Evolutionary conservation across 495 filamentous ascomycete species (phyloP).

Genomic region (Annulohypoxylon moriforme): DNA sequence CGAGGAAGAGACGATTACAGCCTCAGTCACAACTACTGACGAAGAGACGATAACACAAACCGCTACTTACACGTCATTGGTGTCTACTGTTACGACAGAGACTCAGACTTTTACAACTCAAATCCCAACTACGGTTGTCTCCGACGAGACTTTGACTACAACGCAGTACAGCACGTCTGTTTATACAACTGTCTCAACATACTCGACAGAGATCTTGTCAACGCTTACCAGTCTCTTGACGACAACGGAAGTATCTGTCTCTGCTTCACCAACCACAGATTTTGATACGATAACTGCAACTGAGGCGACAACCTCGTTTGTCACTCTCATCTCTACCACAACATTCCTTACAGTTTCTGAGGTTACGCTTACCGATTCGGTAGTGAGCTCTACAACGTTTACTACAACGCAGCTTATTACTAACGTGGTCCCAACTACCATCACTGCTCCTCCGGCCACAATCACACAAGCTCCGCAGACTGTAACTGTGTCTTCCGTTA

Average conservation of each 20-base stretch:
- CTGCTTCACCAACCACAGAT: constrained; percentile 38
- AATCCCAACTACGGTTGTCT: constrained; percentile 50
- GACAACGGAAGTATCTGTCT: constrained; percentile 37
- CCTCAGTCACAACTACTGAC: constrained; percentile 16
- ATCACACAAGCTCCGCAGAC: constrained; percentile 36
- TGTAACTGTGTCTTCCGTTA: constrained; percentile 46
- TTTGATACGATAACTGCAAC: constrained; percentile 44
- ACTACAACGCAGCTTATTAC: constrained; percentile 46
- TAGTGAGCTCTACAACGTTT: constrained; percentile 48
- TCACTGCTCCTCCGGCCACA: constrained; percentile 33
- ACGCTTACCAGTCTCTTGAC: constrained; percentile 46
- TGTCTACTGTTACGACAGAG: constrained; percentile 43
- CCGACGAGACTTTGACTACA: constrained; percentile 39
- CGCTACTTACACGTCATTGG: constrained; percentile 47
- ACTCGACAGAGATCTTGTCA: constrained; percentile 39
- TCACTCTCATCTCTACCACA: constrained; percentile 43
- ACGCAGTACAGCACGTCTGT: constrained; percentile 44
- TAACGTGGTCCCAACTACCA: constrained; percentile 42
- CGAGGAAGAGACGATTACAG: constrained; percentile 25
- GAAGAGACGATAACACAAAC: constrained; percentile 40
- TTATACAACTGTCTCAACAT: constrained; percentile 38
- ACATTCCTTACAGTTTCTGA: constrained; percentile 46
- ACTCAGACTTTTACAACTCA: constrained; percentile 41
- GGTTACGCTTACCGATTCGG: constrained; percentile 47
- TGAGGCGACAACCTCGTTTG: constrained; percentile 41